phyloP scores from a whole-genome alignment of 1,284 basidiomycete species.

The Moniliophthora roreri region DNA sequence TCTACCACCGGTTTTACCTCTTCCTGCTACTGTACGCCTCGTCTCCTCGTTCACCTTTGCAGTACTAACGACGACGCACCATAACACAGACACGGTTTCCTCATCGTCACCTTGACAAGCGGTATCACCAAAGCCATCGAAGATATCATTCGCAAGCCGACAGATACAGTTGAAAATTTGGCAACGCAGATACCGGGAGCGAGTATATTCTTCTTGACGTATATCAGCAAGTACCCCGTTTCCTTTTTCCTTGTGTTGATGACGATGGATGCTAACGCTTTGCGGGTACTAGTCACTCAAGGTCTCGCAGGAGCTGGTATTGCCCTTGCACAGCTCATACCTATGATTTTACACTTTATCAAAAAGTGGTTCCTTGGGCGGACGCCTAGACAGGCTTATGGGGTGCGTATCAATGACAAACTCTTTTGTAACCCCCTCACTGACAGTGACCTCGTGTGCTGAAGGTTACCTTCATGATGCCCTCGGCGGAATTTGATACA shows the following conservation, averaged over 20 bases:
- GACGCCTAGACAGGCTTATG: slow-evolving; percentile 52
- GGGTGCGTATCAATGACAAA: no score
- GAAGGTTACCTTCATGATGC: slow-evolving; percentile 42
- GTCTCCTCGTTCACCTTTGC: background rate
- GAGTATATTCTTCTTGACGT: slow-evolving; percentile 81
- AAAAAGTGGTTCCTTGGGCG: slow-evolving; percentile 55
- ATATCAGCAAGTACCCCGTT: slow-evolving; percentile 44
- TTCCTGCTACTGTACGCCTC: slow-evolving; percentile 68
- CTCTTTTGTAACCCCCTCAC: no score
- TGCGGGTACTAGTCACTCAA: slow-evolving; percentile 38
- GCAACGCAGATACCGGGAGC: slow-evolving; percentile 67
- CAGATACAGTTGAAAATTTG: slow-evolving; percentile 48
- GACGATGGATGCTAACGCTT: background rate
- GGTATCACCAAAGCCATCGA: slow-evolving; percentile 50
- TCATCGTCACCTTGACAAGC: slow-evolving; percentile 69
- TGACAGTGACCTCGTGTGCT: no score
- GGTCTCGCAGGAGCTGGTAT: slow-evolving; percentile 55
- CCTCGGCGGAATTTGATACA: slow-evolving; percentile 46
- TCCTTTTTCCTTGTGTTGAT: background rate
- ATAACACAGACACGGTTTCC: slow-evolving; percentile 51
- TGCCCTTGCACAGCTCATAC: slow-evolving; percentile 62
- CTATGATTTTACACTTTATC: slow-evolving; percentile 66
- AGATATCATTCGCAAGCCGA: slow-evolving; percentile 49
- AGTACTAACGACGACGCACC: background rate
- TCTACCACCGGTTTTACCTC: slow-evolving; percentile 76